Evolutionary conservation across 306 rosid genomes (phyloP).

Genomic region (Begonia peltatifolia): DNA sequence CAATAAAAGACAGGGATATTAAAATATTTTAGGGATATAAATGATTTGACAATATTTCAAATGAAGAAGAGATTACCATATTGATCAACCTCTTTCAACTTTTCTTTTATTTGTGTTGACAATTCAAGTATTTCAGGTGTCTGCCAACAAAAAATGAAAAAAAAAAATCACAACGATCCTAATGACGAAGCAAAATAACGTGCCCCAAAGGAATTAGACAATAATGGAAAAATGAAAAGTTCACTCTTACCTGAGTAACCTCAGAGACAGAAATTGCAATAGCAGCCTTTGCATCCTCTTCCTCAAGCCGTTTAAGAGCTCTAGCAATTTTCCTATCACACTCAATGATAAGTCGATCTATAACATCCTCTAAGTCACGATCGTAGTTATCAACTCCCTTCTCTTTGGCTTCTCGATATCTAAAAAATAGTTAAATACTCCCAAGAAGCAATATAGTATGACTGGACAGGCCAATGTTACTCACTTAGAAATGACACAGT

Average conservation of each 20-base stretch:
- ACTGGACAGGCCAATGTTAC: too few species aligned
- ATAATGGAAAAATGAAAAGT: too few species aligned
- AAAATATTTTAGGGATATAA: background rate
- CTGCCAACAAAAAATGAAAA: conserved; percentile 31
- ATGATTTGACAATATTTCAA: background rate
- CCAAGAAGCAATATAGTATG: background rate
- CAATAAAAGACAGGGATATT: too few species aligned
- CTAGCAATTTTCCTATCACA: conserved; percentile 89
- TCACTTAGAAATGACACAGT: too few species aligned
- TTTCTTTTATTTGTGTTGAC: conserved; percentile 73
- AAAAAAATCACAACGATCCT: background rate
- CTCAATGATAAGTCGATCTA: conserved; percentile 88
- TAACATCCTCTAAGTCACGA: conserved; percentile 88
- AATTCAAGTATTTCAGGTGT: conserved; percentile 67
- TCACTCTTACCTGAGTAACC: conserved; percentile 61
- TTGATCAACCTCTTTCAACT: conserved; percentile 84
- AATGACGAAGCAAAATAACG: background rate
- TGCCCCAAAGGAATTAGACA: background rate
- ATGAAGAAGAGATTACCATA: conserved; percentile 33
- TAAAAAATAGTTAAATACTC: conserved; percentile 35
- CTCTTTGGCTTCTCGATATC: conserved; percentile 78
- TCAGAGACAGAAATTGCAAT: conserved; percentile 94
- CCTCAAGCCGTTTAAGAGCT: conserved; percentile 94
- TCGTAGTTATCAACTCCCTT: conserved; percentile 72
- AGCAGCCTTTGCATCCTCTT: conserved; percentile 97